Evolutionary conservation across 495 filamentous ascomycete genomes (phyloP), one percentile per base, ranked within the genome.

Genomic region (Parathielavia appendiculata): DNA sequence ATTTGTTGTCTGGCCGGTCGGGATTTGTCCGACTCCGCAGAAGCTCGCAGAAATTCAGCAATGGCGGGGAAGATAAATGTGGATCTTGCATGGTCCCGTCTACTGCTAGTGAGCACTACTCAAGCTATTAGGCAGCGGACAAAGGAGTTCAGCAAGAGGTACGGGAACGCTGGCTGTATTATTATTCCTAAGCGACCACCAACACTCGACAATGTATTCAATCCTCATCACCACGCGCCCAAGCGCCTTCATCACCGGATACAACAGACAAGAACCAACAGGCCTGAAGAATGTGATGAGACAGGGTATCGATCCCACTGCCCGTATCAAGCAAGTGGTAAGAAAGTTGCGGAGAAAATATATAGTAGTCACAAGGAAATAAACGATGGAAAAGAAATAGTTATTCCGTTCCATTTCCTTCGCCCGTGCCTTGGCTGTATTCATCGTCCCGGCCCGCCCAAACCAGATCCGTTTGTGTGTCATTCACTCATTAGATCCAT

Each of bases 401-500:
- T 35, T 4, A 30, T 30, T 30, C 26, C 26, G 6, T 30, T 30
- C 26, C 26, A 30, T 30, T 30, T 6, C 26, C 38, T 43, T 13
- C 16, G 8, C 26, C 26, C 13, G n/a, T 48, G 8, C 10, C 32
- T 20, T 26, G n/a, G 8, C 20, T 22, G 4, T 45, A 23, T 47
- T 23, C 54, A 62, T 39, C 45, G 34, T 45, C 20, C 35, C 35
- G 54, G 12, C 16, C 53, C 19, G 26, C 22, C 48, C 61, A 30
- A 23, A 3, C 32, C 17, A 26, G 44, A 52, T 49, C 40, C 53
- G 20, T 44, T 46, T 30, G 2, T 30, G 26, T 30, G 53, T 63
- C 58, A 61, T 64, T 43, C 39, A 58, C 13, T 61, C 57, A 59
- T 55, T 63, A 63, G 32, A 51, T 57, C 59, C 56, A 34, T 45